Percentiles rank a stretch among this genome's conserved stretches.
Conservation (phyloP, 2,329 filamentous ascomycete genomes). For the Thelonectria olida region DNA sequence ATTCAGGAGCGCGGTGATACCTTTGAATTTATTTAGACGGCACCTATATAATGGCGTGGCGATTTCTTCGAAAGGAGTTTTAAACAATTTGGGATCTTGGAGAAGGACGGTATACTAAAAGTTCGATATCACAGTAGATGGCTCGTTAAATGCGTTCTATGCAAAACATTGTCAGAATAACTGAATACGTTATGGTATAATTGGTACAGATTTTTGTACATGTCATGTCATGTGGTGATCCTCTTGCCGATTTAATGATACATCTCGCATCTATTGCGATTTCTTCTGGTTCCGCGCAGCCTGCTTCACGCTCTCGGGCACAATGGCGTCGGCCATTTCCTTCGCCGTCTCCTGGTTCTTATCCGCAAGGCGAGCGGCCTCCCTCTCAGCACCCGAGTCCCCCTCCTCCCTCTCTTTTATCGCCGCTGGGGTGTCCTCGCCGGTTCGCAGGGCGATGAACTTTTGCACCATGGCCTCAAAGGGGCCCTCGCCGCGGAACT, state of each 20-base stretch:
- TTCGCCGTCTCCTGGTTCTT: slow-evolving; percentile 45
- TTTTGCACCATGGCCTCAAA: slow-evolving; percentile 72
- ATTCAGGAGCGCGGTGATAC: slow-evolving; percentile 85
- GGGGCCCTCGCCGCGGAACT: slow-evolving; percentile 72
- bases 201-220: slow-evolving; percentile 46
- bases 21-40: slow-evolving; percentile 86
- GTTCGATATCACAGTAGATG: slow-evolving; percentile 4
- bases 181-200: slow-evolving; percentile 35
- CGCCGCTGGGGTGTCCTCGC: slow-evolving; percentile 29
- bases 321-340: slow-evolving; percentile 44
- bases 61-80: background rate
- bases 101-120: slow-evolving; percentile 25
- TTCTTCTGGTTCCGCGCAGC: slow-evolving; percentile 30
- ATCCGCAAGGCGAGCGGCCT: slow-evolving; percentile 35
- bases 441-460: slow-evolving; percentile 44
- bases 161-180: slow-evolving; percentile 23
- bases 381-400: slow-evolving; percentile 24
- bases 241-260: slow-evolving; percentile 30
- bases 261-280: slow-evolving; percentile 32
- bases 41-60: background rate
- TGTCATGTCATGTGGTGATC: slow-evolving; percentile 24
- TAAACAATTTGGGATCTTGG: slow-evolving; percentile 16
- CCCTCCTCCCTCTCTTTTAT: slow-evolving; percentile 22
- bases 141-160: background rate
- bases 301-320: slow-evolving; percentile 39